Conservation (phyloP, 2,329 filamentous ascomycete species). For the Colletotrichum sp. region DNA sequence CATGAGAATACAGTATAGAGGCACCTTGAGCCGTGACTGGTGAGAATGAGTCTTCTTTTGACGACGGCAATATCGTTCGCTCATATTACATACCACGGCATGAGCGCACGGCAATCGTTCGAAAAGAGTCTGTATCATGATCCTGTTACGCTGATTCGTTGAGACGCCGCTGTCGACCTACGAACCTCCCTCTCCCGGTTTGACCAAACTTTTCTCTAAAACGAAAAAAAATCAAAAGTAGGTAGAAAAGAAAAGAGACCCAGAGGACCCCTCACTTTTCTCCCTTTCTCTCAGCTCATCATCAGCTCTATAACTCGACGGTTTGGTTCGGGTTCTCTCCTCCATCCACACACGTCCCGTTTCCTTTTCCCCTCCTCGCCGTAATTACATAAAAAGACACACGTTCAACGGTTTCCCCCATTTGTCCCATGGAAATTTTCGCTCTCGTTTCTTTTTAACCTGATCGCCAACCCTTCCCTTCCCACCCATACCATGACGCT, state of each 20-base stretch:
- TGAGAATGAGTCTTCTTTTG: neutral
- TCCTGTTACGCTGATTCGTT: conserved; percentile 7
- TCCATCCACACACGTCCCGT: neutral
- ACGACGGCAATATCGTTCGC: neutral
- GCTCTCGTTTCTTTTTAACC: neutral
- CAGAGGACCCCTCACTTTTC: neutral
- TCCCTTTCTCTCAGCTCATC: neutral
- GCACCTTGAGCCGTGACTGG: neutral
- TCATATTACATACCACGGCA: neutral
- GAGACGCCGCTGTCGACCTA: neutral
- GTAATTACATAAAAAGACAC: conserved; percentile 14
- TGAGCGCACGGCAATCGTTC: neutral
- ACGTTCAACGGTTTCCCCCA: neutral
- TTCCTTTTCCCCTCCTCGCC: neutral
- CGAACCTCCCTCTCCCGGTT: neutral
- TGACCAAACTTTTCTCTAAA: neutral
- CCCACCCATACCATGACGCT: neutral
- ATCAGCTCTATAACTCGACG: neutral
- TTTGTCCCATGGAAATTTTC: neutral
- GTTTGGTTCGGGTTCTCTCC: neutral
- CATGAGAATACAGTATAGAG: neutral
- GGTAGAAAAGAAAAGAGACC: neutral
- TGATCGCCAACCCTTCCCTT: neutral
- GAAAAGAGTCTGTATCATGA: conserved; percentile 34
- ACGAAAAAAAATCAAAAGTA: neutral